These are phyloP conservation scores for Colletotrichum falcatum DNA, from an alignment of 2,329 filamentous ascomycete genomes.

Conservation along the genomic window DNA sequence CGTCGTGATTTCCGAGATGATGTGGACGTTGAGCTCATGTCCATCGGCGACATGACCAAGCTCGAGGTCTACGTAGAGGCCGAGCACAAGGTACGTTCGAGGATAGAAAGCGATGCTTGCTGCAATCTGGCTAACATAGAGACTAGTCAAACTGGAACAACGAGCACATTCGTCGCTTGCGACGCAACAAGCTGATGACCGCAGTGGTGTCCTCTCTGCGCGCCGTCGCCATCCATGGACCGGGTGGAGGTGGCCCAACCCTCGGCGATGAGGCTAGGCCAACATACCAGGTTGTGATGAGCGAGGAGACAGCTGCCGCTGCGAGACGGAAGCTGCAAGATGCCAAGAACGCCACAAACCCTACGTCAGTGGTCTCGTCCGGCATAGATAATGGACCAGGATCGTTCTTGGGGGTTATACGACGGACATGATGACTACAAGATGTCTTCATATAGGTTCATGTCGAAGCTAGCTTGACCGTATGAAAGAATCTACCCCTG, in stretches of 20 bases:
- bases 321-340: conserved; percentile 7
- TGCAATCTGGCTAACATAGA: background rate
- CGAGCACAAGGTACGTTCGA: conserved; percentile 11
- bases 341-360: background rate
- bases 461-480: background rate
- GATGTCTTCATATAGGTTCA: background rate
- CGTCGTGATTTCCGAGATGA: conserved; percentile 73
- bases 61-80: conserved; percentile 72
- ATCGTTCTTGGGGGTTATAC: background rate
- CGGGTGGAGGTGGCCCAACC: conserved; percentile 5
- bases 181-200: conserved; percentile 79
- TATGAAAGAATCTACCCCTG: background rate
- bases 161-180: conserved; percentile 73
- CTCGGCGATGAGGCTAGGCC: conserved; percentile 17
- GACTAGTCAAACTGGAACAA: conserved; percentile 81
- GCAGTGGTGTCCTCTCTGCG: conserved; percentile 74
- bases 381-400: background rate
- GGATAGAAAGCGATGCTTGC: background rate
- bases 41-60: conserved; percentile 23
- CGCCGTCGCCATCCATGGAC: conserved; percentile 70
- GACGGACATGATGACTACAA: background rate
- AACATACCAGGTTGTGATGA: conserved; percentile 21
- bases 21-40: conserved; percentile 71
- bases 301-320: conserved; percentile 8
- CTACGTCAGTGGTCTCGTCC: background rate